A percentile compares a stretch with the other conserved stretches of the same genome.
phyloP scores from a whole-genome alignment of 179 eudicot genomes.

The Silene coronaria region DNA sequence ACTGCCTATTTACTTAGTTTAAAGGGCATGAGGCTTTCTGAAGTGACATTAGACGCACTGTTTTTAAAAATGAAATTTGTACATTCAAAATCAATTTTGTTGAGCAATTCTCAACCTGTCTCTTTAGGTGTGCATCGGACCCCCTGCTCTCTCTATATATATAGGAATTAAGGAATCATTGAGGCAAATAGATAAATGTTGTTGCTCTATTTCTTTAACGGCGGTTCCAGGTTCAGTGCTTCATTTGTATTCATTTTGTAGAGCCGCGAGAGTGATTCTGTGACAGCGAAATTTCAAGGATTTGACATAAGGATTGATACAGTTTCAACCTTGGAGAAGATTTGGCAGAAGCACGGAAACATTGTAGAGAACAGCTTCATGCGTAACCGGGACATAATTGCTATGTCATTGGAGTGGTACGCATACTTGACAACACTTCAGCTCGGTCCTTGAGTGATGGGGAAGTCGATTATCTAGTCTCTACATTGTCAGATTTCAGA shows the following conservation, averaged over 20 bases:
- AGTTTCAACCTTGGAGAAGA: too few relatives aligned
- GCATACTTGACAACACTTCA: slow-evolving; percentile 3
- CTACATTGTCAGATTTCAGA: slow-evolving; percentile 8
- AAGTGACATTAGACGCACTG: too few relatives aligned
- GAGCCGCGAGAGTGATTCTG: too few relatives aligned
- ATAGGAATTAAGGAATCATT: too few relatives aligned
- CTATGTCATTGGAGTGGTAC: not conserved
- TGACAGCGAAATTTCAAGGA: slow-evolving; percentile 17
- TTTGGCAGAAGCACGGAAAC: not conserved
- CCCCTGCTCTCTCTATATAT: too few relatives aligned
- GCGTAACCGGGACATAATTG: slow-evolving; percentile 1
- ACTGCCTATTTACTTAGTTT: too few relatives aligned
- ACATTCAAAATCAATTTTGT: too few relatives aligned
- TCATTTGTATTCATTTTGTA: not conserved
- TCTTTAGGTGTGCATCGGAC: not conserved
- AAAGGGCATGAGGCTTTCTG: too few relatives aligned
- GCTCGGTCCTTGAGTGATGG: not conserved
- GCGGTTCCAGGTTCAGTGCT: too few relatives aligned
- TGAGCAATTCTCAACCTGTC: not conserved
- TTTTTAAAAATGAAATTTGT: too few relatives aligned
- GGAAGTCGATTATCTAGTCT: not conserved
- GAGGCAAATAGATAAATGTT: too few relatives aligned
- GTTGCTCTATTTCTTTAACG: too few relatives aligned
- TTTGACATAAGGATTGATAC: not conserved
- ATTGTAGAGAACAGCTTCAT: slow-evolving; percentile 5